Conservation (phyloP, 2,329 filamentous ascomycete genomes). For the Sporothrix inflata region DNA sequence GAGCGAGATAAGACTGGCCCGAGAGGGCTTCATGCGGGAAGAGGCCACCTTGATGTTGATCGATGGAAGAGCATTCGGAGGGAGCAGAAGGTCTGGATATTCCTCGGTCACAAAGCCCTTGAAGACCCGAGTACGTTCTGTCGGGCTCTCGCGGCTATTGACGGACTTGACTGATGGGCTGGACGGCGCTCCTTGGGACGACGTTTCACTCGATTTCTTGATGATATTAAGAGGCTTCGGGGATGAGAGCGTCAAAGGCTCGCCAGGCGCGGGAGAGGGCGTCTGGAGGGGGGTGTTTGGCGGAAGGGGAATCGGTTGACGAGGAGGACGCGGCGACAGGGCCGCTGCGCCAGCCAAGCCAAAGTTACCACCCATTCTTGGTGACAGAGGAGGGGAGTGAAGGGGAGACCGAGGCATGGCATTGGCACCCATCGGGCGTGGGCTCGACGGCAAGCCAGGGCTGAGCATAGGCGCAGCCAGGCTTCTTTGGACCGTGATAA, state of each 20-base stretch:
- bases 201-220: constrained; percentile 41
- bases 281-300: constrained; percentile 69
- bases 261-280: constrained; percentile 49
- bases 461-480: constrained; percentile 55
- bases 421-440: constrained; percentile 56
- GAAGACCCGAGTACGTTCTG: constrained; percentile 60
- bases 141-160: constrained; percentile 45
- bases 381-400: constrained; percentile 71
- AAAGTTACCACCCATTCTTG: constrained; percentile 50
- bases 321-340: constrained; percentile 73
- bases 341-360: constrained; percentile 32
- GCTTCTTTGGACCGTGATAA: constrained; percentile 13
- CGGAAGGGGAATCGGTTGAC: constrained; percentile 73
- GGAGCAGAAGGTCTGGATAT: constrained; percentile 81
- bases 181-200: constrained; percentile 37
- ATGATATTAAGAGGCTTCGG: constrained; percentile 47
- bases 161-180: constrained; percentile 30
- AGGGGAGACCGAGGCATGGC: constrained; percentile 54
- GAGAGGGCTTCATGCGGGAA: constrained; percentile 89
- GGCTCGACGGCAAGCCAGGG: constrained; percentile 63
- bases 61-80: constrained; percentile 84
- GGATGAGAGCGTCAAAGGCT: constrained; percentile 44
- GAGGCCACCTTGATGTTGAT: constrained; percentile 88
- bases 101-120: constrained; percentile 81
- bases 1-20: constrained; percentile 79